Evolutionary conservation across 768 basidiomycete genomes (phyloP), one percentile per base, ranked within the genome.

Genomic region (Leccinum subgranulosum): DNA sequence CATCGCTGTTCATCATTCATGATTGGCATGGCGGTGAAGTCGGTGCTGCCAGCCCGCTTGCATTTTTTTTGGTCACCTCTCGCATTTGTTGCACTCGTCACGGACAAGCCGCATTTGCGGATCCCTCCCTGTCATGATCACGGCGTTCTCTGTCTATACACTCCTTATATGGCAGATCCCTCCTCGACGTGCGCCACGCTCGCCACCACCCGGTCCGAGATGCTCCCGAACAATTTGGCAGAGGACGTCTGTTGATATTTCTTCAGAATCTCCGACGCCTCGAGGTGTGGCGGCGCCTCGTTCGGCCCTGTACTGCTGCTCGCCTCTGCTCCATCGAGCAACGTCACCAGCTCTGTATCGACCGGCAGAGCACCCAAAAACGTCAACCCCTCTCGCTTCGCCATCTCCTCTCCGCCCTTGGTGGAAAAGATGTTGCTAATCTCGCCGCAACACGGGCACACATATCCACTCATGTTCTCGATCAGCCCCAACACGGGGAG

Each of bases 381-480:
- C 49, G 68, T 71, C 36, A 98, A 65, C 1, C 78, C 81, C 66
- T 95, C 91, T 51, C 80, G 81, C 60, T 79, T 77, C 4, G 92
- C 94, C 88, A 94, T 86, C 66, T 87, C 89, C 73, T 88, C 84
- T 2, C 95, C 97, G 2, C 97, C 97, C 15, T 94, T 94, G 4
- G 86, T 88, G 8, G 94, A 97, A 72, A 98, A 99, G 54, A 97
- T 84, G 71, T 96, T 92, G 77, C 87, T 92, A 64, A 98, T 78
- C 72, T 98, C 95, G 15, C 92, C 92, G 70, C 97, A 98, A 69
- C 95, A 97, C 47, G 97, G 97, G 68, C 96, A 98, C 19, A 89
- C 90, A 74, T 97, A 98, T 51, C 97, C 97, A 62, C 92, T 91
- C 97, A 98, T 98, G 75, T 98, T 99, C 71, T 98, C 97, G 64